Base-by-base conservation (phyloP, 495 filamentous ascomycete genomes). In the Parmelia sp. region DNA sequence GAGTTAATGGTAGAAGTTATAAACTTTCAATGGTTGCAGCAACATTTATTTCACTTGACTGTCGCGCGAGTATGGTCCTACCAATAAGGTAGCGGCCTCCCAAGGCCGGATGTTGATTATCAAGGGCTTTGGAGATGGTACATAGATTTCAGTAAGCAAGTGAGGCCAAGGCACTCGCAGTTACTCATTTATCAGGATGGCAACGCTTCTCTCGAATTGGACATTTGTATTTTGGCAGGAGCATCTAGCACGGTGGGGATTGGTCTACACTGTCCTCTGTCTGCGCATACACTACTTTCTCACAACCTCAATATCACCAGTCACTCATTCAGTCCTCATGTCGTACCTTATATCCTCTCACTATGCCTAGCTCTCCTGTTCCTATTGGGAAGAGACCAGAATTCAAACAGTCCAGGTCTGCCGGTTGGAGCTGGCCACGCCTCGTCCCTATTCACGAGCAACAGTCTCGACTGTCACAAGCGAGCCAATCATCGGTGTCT, bases 341-440 rank as follows among this genome's bases (percentile, higher is more conserved):
- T 64, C 31, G 35, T 25, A 64, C 15, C n/a, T 40, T 37, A 31
- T 31, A 58, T 58, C 56, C n/a, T 47, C 51, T 47, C 27, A 64
- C 40, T 27, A 64, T 64, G 62, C 55, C 36, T 44, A 55, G 56
- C n/a, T 58, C 53, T 58, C 51, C 58, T 57, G 51, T 35, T 15
- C 15, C 58, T 39, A 44, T 45, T 58, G 58, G 51, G 31, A 61
- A 66, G 31, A 62, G 58, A 62, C 64, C 59, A 25, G 64, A 60
- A 27, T 42, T 62, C 49, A 66, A 61, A 27, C 61, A 64, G 49
- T 40, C 63, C 12, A 57, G 65, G 14, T 63, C 67, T 23, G 64
- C 36, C 27, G 58, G 61, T 29, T 66, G 65, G 67, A 63, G 60
- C 39, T 69, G 67, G 67, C 64, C 67, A 25, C 67, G 63, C 51